Evolutionary conservation across 2,329 filamentous ascomycete genomes (phyloP).

Genomic region (Ophiostoma piceae): DNA sequence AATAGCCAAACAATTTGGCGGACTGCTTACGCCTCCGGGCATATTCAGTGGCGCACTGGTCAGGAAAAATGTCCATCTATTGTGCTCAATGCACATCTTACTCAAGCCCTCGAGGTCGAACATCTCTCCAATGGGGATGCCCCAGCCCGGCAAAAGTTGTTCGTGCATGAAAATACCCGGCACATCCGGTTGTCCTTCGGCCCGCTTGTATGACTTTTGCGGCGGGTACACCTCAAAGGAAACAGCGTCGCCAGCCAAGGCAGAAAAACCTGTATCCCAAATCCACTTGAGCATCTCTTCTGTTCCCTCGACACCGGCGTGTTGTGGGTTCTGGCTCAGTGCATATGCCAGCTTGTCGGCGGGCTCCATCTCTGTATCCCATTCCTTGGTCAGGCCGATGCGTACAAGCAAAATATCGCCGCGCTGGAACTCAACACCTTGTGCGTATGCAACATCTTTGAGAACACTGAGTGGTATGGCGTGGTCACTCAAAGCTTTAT

Average conservation of each 20-base stretch:
- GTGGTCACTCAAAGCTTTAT: constrained; percentile 37
- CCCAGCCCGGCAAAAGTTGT: constrained; percentile 24
- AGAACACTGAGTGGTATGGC: constrained; percentile 33
- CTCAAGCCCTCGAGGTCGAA: constrained; percentile 24
- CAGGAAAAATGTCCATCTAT: constrained; percentile 47
- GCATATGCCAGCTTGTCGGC: constrained; percentile 30
- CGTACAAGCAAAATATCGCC: constrained; percentile 52
- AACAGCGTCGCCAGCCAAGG: constrained; percentile 39
- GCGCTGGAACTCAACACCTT: constrained; percentile 41
- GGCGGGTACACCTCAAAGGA: constrained; percentile 35
- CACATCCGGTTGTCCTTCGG: background rate
- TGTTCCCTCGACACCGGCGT: constrained; percentile 39
- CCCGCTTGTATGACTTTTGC: background rate
- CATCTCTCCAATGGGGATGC: constrained; percentile 24
- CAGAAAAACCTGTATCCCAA: constrained; percentile 44
- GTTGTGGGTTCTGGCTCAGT: constrained; percentile 29
- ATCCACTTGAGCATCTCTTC: constrained; percentile 41
- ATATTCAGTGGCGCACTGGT: constrained; percentile 33
- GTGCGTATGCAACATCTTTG: constrained; percentile 37
- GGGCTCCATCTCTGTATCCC: constrained; percentile 38
- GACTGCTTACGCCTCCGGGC: constrained; percentile 23
- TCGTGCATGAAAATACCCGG: constrained; percentile 21
- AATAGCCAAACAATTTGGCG: constrained; percentile 26
- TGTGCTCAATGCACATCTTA: constrained; percentile 39
- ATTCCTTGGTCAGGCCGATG: constrained; percentile 44